Evolutionary conservation across 495 filamentous ascomycete genomes (phyloP), one percentile per base, ranked within the genome.

Genomic region (Paragyromitra xinjiangensis): DNA sequence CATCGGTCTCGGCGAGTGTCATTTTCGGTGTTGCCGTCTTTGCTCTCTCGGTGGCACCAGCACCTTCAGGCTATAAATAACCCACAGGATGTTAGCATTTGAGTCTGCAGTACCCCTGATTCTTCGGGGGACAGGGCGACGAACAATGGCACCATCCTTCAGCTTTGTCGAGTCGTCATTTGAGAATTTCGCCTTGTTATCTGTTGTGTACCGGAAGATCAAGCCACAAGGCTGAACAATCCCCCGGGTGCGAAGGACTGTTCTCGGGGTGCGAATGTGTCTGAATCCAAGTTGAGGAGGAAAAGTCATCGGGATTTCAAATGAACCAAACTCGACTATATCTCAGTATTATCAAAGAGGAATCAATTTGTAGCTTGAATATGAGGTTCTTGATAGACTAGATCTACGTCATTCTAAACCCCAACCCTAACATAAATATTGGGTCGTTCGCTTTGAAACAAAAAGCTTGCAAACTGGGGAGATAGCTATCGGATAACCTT

Each of bases 1-100:
- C 88, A 81, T 95, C 92, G 26, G 89, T 81, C 78, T 94, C 84
- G 26, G 87, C 84, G 66, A 58, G 22, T 16, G 66, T 34, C 26
- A 16, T 58, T 34, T 34, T n/a, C 24, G 24, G 55, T n/a, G 24
- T 29, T 29, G 16, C n/a, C 7, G 29, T 40, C 34, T 40, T 62
- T 62, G 58, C 12, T 19, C 6, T 39, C 26, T 62, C 14, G 58
- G 58, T 40, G 58, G 58, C 58, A 14, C 11, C 55, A 4, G 9
- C 24, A 14, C 26, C 5, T 34, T 26, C 19, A 26, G 26, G 22
- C 11, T 58, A 34, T 58, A 58, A 29, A 58, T 58, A 16, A 34
- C 11, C 55, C 55, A 34, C 26, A 16, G 11, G 11, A 3, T 37
- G 12, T 58, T 12, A 29, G 26, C 9, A 34, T 34, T 14, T 24